Evolutionary conservation across 2,329 filamentous ascomycete species (phyloP).

Genomic region (Trichoderma hamatum): DNA sequence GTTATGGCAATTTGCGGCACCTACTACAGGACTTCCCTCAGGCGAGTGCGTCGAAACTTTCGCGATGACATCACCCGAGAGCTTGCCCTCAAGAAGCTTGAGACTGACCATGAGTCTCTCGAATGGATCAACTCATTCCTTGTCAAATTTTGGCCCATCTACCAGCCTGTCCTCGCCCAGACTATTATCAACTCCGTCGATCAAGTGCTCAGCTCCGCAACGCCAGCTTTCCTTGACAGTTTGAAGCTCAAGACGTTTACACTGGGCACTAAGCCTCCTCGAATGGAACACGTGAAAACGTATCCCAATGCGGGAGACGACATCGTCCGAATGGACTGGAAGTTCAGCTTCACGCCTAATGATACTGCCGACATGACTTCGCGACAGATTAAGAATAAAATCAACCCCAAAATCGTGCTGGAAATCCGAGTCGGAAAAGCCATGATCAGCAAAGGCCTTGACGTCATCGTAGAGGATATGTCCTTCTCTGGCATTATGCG

Average conservation of each 20-base stretch:
- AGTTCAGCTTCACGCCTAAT: slow-evolving; percentile 98
- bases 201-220: slow-evolving; percentile 90
- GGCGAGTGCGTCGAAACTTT: slow-evolving; percentile 92
- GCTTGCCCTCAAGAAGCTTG: slow-evolving; percentile 81
- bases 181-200: slow-evolving; percentile 94
- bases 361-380: slow-evolving; percentile 90
- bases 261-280: slow-evolving; percentile 90
- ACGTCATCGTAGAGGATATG: slow-evolving; percentile 98
- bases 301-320: slow-evolving; percentile 96
- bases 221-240: slow-evolving; percentile 90
- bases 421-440: slow-evolving; percentile 95
- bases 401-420: slow-evolving; percentile 95
- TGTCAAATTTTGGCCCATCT: slow-evolving; percentile 99
- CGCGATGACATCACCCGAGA: slow-evolving; percentile 91
- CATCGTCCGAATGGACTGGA: slow-evolving; percentile 98
- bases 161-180: slow-evolving; percentile 88
- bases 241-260: slow-evolving; percentile 92
- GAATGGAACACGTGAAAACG: slow-evolving; percentile 97
- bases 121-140: slow-evolving; percentile 99
- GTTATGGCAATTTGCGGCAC: slow-evolving; percentile 91
- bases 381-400: slow-evolving; percentile 88
- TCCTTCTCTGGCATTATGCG: slow-evolving; percentile 94
- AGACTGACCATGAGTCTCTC: slow-evolving; percentile 87
- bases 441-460: slow-evolving; percentile 93
- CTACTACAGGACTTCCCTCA: slow-evolving; percentile 94